Conservation (phyloP, 768 basidiomycete species). For the Favolaschia claudopus region DNA sequence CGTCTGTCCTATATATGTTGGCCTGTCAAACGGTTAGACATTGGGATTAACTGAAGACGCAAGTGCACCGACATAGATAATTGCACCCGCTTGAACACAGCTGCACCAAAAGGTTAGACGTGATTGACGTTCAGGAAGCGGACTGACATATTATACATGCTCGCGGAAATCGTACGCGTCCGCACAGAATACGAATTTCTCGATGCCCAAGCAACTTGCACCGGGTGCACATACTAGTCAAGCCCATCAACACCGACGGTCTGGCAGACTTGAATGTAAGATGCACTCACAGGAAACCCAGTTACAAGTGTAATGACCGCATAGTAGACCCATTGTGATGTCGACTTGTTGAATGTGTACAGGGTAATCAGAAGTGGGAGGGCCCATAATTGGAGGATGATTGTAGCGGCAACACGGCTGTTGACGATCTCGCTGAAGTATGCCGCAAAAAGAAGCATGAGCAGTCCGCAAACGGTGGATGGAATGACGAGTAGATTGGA, state of each 20-base stretch:
- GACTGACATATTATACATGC: constrained; percentile 72
- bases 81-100: constrained; percentile 64
- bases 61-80: constrained; percentile 53
- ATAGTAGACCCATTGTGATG: constrained; percentile 65
- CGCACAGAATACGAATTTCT: constrained; percentile 68
- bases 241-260: not conserved
- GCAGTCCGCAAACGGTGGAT: constrained; percentile 58
- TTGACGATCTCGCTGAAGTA: constrained; percentile 64
- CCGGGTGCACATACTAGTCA: constrained; percentile 46
- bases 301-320: constrained; percentile 61
- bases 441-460: constrained; percentile 54
- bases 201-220: constrained; percentile 65
- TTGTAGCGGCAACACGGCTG: constrained; percentile 59
- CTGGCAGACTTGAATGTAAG: constrained; percentile 31
- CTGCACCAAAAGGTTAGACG: too few species aligned
- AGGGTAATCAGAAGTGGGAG: constrained; percentile 66
- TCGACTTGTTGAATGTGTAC: constrained; percentile 54
- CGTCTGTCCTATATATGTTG: constrained; percentile 63
- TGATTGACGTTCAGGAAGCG: too few species aligned
- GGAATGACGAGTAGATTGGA: constrained; percentile 72
- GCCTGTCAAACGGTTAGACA: constrained; percentile 39
- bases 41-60: not conserved
- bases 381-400: constrained; percentile 68
- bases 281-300: constrained; percentile 55
- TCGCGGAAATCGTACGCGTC: constrained; percentile 56